Base-by-base conservation (phyloP, 2,329 filamentous ascomycete genomes). In the Trichoderma lentiforme region DNA sequence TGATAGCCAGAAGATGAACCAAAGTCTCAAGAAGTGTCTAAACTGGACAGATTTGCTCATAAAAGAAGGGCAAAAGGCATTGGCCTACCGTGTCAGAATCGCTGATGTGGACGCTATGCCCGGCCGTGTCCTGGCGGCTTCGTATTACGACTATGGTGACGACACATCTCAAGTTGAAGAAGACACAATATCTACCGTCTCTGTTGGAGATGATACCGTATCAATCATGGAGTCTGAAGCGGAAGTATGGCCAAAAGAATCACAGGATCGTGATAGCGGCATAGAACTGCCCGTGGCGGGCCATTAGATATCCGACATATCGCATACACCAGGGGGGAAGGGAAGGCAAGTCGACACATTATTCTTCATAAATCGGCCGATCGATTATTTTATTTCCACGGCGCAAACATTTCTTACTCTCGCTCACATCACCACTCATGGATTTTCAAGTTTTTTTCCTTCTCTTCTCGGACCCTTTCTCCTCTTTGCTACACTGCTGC, bases 1-100 rank as follows among this genome's bases (percentile, higher is more conserved):
- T 51, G 95, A 97, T 79, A 96, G 92, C 75, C 94, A 98, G 78
- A 97, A 94, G 83, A 94, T 98, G 86, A 98, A 98, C 79, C 93
- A 97, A 80, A 97, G 93, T 80, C 87, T 99, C 60, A 97, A 94
- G 80, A 88, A 93, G 62, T 99, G 96, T 80, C 86, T 98, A 39
- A 90, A 91, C 75, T 95, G 93, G 88, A 97, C 95, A 0, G 95
- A 99, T 79, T 91, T 93, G 74, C 87, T 99, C 58, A 97, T 99
- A 80, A 91, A 89, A 63, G 94, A 98, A 76, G 96, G 92, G 6
- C 92, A 91, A 78, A 95, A 93, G 79, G 96, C 96, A 0, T 86
- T 99, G 2, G 91, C 92, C 62, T 97, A 97, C 79, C 87, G 89
- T 72, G 93, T 98, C 30, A 88, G 88, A 34, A 88, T 92, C 9